phyloP scores from a whole-genome alignment of 306 rosid species.

The Quercus dentata region DNA sequence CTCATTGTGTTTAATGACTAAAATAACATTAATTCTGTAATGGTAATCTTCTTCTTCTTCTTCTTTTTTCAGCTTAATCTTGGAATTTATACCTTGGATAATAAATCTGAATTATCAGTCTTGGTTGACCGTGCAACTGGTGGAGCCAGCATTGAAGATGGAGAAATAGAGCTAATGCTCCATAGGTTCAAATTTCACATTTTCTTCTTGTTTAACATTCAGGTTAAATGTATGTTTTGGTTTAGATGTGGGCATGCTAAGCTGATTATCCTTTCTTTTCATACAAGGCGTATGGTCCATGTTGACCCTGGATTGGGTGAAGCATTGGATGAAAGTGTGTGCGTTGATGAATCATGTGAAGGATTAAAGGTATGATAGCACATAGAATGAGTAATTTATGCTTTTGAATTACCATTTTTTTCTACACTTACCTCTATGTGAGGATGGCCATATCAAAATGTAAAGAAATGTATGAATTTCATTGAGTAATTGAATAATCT shows the following conservation, averaged over 20 bases:
- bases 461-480: no score
- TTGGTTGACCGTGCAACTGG: slow-evolving; percentile 91
- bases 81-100: slow-evolving; percentile 68
- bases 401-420: background rate
- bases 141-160: slow-evolving; percentile 78
- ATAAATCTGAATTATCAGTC: slow-evolving; percentile 71
- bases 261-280: slow-evolving; percentile 8
- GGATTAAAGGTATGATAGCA: slow-evolving; percentile 42
- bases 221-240: background rate
- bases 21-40: background rate
- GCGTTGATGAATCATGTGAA: slow-evolving; percentile 34
- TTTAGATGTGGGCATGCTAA: background rate
- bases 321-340: slow-evolving; percentile 77
- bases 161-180: slow-evolving; percentile 85
- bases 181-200: slow-evolving; percentile 53
- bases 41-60: background rate
- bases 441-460: no score
- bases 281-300: slow-evolving; percentile 47
- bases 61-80: slow-evolving; percentile 70
- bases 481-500: no score
- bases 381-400: no score
- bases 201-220: background rate
- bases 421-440: background rate
- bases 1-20: background rate
- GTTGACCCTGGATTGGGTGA: slow-evolving; percentile 80